Conservation (phyloP, 768 basidiomycete genomes). For the Lanmaoa rubissima region DNA sequence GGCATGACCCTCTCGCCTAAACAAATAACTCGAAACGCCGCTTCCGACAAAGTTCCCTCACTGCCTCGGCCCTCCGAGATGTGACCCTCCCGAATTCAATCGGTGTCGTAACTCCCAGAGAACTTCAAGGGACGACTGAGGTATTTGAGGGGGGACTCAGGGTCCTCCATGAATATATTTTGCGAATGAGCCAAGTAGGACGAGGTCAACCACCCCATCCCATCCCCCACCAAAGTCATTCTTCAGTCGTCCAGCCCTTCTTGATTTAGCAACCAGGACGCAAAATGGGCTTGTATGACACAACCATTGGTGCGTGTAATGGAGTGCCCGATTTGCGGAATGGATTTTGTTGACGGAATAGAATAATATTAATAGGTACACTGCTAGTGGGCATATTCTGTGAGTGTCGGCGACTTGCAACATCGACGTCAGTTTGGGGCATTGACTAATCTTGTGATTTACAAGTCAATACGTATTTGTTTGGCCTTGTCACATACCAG, state of each 20-base stretch:
- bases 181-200: not conserved
- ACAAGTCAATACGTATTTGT: constrained; percentile 31
- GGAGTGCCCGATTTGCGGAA: not conserved
- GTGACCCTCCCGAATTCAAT: not conserved
- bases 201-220: no score
- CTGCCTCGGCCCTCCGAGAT: not conserved
- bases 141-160: not conserved
- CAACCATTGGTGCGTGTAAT: not conserved
- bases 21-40: not conserved
- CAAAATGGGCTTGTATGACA: not conserved
- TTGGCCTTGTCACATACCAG: constrained; percentile 44
- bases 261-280: no score
- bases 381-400: not conserved
- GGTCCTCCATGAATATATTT: not conserved
- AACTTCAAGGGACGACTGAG: not conserved
- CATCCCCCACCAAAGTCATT: not conserved
- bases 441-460: not conserved
- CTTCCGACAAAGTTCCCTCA: not conserved
- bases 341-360: not conserved
- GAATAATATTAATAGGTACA: not conserved
- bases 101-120: not conserved
- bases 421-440: not conserved
- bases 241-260: not conserved
- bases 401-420: not conserved
- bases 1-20: no score